phyloP scores from a whole-genome alignment of 495 filamentous ascomycete species.

The Neurospora sp. region DNA sequence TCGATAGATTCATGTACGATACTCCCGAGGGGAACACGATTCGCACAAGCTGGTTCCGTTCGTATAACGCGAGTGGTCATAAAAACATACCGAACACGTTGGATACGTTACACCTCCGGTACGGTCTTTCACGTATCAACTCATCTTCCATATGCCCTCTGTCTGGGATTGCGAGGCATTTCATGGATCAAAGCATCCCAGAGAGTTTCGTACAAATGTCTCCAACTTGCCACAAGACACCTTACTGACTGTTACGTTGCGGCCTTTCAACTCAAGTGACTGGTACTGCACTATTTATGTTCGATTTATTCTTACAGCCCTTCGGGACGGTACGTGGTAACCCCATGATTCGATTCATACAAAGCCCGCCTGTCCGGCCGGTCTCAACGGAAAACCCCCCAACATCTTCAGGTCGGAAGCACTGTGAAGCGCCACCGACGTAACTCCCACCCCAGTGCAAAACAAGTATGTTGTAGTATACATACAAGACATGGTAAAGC shows the following conservation, averaged over 20 bases:
- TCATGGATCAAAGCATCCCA: background rate
- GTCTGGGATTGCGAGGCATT: background rate
- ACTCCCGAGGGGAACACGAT: background rate
- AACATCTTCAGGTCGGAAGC: background rate
- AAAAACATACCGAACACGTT: background rate
- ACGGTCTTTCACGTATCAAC: background rate
- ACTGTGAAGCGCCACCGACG: background rate
- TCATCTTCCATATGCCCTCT: background rate
- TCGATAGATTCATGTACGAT: background rate
- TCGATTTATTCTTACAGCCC: background rate
- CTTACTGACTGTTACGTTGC: background rate
- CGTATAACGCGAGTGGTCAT: background rate
- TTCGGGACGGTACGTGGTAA: background rate
- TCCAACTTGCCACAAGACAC: background rate
- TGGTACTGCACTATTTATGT: background rate
- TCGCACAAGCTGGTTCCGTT: background rate
- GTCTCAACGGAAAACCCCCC: background rate
- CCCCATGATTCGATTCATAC: background rate
- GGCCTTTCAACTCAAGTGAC: background rate
- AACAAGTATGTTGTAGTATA: background rate
- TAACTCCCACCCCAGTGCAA: background rate
- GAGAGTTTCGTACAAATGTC: background rate
- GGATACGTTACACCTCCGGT: background rate
- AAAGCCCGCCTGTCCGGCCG: background rate
- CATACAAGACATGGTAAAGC: background rate